Conservation (phyloP, 106 monocot genomes). For the Triglochin maritima region DNA sequence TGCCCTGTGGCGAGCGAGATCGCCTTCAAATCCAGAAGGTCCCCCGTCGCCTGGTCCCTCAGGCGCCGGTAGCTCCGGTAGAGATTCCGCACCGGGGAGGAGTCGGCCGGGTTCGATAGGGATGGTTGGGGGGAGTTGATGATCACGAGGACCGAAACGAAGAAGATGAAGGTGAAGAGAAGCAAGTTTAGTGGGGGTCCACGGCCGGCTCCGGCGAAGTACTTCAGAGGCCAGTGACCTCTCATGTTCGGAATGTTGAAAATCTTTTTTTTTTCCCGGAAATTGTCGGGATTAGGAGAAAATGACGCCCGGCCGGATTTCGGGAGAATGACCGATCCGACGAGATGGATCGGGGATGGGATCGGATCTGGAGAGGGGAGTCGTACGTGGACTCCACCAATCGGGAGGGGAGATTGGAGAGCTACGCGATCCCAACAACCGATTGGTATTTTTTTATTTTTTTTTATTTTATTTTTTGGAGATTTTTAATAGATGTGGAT, state of each 20-base stretch:
- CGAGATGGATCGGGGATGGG: too few species aligned
- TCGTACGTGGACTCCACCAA: too few species aligned
- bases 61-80: conserved; percentile 12
- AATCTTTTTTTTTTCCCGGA: too few species aligned
- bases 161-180: conserved; percentile 14
- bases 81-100: conserved; percentile 1
- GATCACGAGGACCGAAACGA: conserved; percentile 6
- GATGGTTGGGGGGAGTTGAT: conserved; percentile 5
- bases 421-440: too few species aligned
- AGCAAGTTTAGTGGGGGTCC: conserved; percentile 16
- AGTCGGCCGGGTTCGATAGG: not conserved
- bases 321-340: too few species aligned
- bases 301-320: too few species aligned
- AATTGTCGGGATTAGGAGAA: too few species aligned
- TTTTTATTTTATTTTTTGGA: too few species aligned
- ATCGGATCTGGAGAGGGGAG: too few species aligned
- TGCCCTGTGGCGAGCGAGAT: conserved; percentile 8
- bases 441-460: too few species aligned
- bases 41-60: conserved; percentile 11
- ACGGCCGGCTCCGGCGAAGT: conserved; percentile 2
- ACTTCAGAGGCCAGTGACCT: conserved; percentile 7
- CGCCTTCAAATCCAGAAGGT: conserved; percentile 16
- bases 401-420: too few species aligned
- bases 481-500: too few species aligned
- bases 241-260: conserved; percentile 11